phyloP scores from a whole-genome alignment of 331 rosid species.

The Arachis monticola region DNA sequence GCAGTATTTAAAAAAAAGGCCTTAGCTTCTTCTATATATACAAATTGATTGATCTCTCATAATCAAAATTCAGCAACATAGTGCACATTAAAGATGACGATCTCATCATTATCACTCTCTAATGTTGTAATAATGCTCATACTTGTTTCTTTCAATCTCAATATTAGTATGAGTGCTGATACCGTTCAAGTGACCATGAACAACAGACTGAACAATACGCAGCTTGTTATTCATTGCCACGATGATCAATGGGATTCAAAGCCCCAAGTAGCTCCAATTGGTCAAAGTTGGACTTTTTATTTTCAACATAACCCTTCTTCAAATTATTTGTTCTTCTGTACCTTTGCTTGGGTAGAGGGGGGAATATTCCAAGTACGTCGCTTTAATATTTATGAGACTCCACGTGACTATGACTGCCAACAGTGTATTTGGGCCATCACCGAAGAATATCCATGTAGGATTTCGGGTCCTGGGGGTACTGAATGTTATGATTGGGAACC shows the following conservation, averaged over 20 bases:
- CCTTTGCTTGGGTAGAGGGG: neutral
- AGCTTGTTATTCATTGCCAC: neutral
- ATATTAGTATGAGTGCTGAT: no score
- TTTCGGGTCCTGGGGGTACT: no score
- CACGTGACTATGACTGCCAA: neutral
- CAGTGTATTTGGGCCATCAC: neutral
- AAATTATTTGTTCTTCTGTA: neutral
- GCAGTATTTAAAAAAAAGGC: no score
- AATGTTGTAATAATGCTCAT: no score
- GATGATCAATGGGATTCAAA: neutral
- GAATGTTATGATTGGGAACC: no score
- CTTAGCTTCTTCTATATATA: no score
- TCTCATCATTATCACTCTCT: no score
- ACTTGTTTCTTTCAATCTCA: no score
- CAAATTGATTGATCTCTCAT: no score
- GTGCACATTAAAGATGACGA: no score
- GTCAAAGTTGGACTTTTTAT: neutral
- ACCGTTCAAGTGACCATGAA: no score
- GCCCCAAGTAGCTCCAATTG: neutral
- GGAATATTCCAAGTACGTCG: neutral
- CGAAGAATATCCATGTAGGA: neutral
- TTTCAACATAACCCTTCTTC: neutral
- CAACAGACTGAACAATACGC: neutral
- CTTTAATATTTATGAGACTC: neutral
- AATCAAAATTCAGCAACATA: no score